Evolutionary conservation across 2,329 filamentous ascomycete species (phyloP), one percentile per base, ranked within the genome.

Genomic region (Didymella pinodella): DNA sequence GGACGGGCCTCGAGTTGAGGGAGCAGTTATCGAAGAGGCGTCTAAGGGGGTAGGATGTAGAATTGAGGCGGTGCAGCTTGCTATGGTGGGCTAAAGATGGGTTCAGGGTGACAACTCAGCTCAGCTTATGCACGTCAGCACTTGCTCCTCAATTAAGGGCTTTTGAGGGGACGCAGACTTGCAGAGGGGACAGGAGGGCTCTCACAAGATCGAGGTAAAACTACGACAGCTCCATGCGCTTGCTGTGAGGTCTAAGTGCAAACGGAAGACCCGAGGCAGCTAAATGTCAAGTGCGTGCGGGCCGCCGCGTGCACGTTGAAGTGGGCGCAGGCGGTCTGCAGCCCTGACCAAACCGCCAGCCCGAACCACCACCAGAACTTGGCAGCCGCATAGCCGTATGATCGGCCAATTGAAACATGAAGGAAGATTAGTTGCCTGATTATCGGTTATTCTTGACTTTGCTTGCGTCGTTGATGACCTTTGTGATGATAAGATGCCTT

Each of bases 381-480:
- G 66, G 65, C 65, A 59, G 64, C 68, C 65, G 65, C 62, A 63
- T 55, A 55, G 29, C 63, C 64, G 64, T 65, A 61, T 62, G 54
- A 64, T 62, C 57, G 58, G 44, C 65, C 60, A 65, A 62, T 62
- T 28, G 63, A 59, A 59, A 60, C 64, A 53, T 56, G 54, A 34
- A 48, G 45, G 18, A 18, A 36, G 32, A 48, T 28, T 18, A 45
- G 18, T 53, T 40, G 20, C 49, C 28, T 45, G 44, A 31, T 54
- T 49, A 26, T 20, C 8, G 7, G 18, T 20, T 18, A n/a, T 14
- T 20, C 18, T 38, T 32, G 52, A 49, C 25, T 7, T 43, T 38
- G 43, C 38, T 32, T 29, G 49, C 45, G 36, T 40, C 36, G n/a
- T 40, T 20, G 36, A 40, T 40, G 36, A 20, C n/a, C n/a, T 11